phyloP scores from a whole-genome alignment of 345 rosid species.

The Fremontodendron californicum region DNA sequence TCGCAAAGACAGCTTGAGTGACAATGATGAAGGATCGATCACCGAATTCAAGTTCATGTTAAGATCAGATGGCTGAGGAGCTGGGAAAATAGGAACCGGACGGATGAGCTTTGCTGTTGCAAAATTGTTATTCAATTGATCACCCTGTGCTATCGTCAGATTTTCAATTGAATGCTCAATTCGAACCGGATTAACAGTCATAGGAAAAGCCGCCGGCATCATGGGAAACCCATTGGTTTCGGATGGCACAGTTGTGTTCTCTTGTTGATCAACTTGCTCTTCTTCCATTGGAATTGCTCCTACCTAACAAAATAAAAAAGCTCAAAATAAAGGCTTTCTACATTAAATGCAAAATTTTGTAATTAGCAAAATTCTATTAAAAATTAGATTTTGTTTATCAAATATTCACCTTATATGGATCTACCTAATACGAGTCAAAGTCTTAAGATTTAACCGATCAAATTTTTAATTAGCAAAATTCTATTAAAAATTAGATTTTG shows the following conservation, averaged over 20 bases:
- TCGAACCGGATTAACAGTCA: slow-evolving; percentile 24
- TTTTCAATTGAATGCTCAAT: slow-evolving; percentile 35
- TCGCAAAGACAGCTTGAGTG: slow-evolving; percentile 56
- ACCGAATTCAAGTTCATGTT: slow-evolving; percentile 31
- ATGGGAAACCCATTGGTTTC: slow-evolving; percentile 33
- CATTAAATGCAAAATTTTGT: not conserved
- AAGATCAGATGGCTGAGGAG: slow-evolving; percentile 33
- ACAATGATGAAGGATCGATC: slow-evolving; percentile 36
- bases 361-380: not conserved
- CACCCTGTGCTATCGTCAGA: slow-evolving; percentile 21
- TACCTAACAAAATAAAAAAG: slow-evolving; percentile 35
- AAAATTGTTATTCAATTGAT: slow-evolving; percentile 17
- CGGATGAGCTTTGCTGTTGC: slow-evolving; percentile 27
- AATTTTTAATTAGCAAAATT: no score
- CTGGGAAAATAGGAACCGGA: slow-evolving; percentile 28
- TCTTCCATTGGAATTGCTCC: slow-evolving; percentile 50
- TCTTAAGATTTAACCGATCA: no score
- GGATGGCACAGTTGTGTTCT: slow-evolving; percentile 22
- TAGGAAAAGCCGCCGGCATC: slow-evolving; percentile 35
- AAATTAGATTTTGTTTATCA: no score
- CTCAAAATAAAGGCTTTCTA: not conserved
- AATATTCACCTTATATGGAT: no score
- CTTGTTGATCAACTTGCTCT: slow-evolving; percentile 23
- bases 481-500: no score
- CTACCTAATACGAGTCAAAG: no score